A percentile compares a stretch with the other conserved stretches of the same genome.
Evolutionary conservation across 2,329 filamentous ascomycete genomes (phyloP).

Genomic region (Eutypa lata): DNA sequence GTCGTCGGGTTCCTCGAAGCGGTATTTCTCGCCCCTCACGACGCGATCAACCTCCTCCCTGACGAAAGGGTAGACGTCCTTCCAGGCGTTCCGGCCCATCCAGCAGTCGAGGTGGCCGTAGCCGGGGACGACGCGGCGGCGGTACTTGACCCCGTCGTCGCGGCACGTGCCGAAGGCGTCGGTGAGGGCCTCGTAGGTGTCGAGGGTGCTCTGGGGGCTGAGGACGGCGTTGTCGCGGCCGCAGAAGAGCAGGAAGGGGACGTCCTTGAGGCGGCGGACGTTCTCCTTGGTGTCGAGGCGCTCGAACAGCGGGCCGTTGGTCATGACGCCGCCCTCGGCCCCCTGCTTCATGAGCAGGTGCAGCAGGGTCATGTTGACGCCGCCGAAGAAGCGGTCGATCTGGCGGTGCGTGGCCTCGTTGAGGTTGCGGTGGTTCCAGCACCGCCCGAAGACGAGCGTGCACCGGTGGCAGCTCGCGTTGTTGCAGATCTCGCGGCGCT

Average conservation of each 20-base stretch:
- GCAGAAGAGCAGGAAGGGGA: constrained; percentile 56
- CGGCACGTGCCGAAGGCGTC: constrained; percentile 43
- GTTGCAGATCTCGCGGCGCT: constrained; percentile 55
- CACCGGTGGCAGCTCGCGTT: constrained; percentile 60
- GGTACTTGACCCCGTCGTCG: constrained; percentile 40
- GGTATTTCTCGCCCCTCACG: constrained; percentile 37
- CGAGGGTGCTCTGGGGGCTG: constrained; percentile 49
- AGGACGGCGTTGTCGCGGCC: constrained; percentile 57
- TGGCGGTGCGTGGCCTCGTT: constrained; percentile 64
- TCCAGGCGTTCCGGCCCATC: constrained; percentile 59
- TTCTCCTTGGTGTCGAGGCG: constrained; percentile 49
- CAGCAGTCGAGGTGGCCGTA: constrained; percentile 62
- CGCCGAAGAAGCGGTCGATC: constrained; percentile 60
- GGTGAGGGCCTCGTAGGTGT: constrained; percentile 50
- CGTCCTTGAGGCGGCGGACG: constrained; percentile 44
- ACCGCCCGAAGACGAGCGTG: constrained; percentile 58
- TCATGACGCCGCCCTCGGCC: constrained; percentile 45
- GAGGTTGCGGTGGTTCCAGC: constrained; percentile 63
- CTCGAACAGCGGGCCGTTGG: constrained; percentile 46
- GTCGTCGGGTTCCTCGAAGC: constrained; percentile 42
- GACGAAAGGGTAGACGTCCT: constrained; percentile 57
- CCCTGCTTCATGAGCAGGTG: constrained; percentile 57
- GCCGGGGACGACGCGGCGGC: constrained; percentile 49
- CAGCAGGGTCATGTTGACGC: constrained; percentile 58
- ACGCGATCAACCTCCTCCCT: constrained; percentile 54